A percentile compares a stretch with the other conserved stretches of the same genome.
Evolutionary conservation across 345 rosid genomes (phyloP).

Genomic region (Odontarrhena argentea): DNA sequence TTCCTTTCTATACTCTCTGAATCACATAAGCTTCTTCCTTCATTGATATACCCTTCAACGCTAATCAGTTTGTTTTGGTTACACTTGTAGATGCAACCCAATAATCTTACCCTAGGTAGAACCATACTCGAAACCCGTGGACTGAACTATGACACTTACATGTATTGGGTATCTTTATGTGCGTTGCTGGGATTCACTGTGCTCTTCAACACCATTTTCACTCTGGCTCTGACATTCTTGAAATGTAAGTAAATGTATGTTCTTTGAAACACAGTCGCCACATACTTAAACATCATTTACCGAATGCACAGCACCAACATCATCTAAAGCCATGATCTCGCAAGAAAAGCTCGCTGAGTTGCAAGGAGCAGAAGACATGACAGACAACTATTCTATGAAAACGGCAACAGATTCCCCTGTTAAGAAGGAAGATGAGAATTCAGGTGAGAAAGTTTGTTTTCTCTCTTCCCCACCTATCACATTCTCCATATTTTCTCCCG

Average conservation of each 20-base stretch:
- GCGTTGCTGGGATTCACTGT: constrained; percentile 54
- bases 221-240: constrained; percentile 57
- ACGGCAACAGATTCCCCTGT: constrained; percentile 26
- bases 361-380: constrained; percentile 47
- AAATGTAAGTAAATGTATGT: constrained; percentile 43
- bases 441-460: constrained; percentile 13
- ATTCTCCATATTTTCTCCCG: constrained; percentile 1
- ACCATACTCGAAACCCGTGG: constrained; percentile 50
- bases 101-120: constrained; percentile 46
- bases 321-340: constrained; percentile 68
- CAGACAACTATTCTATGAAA: constrained; percentile 3
- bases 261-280: background rate
- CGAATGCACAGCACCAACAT: constrained; percentile 64
- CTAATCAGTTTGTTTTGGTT: constrained; percentile 18
- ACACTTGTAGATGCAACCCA: constrained; percentile 29
- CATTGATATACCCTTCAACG: background rate
- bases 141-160: constrained; percentile 46
- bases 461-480: background rate
- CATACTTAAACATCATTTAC: background rate
- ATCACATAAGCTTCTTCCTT: constrained; percentile 18
- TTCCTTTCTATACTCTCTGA: background rate
- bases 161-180: constrained; percentile 77
- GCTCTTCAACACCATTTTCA: constrained; percentile 52
- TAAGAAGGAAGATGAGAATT: constrained; percentile 3
- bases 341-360: constrained; percentile 55